phyloP scores from a whole-genome alignment of 139 green algal genomes.

The Micractinium sp. region DNA sequence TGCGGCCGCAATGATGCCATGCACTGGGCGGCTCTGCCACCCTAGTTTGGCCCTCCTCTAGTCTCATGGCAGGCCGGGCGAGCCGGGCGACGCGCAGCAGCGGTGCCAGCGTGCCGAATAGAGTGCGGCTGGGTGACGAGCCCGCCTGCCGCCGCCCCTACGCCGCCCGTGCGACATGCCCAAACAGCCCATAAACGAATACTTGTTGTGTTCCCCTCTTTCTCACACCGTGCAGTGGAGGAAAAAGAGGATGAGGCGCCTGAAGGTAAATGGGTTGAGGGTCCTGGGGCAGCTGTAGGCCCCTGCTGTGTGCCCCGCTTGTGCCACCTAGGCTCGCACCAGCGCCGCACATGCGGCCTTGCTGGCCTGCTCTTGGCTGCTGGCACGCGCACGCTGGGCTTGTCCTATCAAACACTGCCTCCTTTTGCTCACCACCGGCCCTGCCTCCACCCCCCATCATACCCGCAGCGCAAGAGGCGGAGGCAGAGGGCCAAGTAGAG shows the following conservation, averaged over 20 bases:
- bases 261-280: background rate
- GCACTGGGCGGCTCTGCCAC: background rate
- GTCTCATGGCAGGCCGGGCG: too few relatives aligned
- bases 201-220: background rate
- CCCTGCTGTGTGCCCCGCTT: background rate
- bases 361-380: too few relatives aligned
- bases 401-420: background rate
- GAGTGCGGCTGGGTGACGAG: background rate
- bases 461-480: constrained; percentile 39
- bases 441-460: background rate
- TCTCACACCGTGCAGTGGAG: constrained; percentile 29
- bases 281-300: too few relatives aligned
- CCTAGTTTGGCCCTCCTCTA: too few relatives aligned
- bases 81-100: background rate
- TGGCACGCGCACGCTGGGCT: background rate
- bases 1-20: background rate
- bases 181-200: background rate
- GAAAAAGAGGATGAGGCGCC: constrained; percentile 45
- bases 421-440: background rate
- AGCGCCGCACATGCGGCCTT: background rate
- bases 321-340: background rate
- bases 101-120: background rate
- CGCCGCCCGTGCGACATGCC: background rate
- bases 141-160: background rate
- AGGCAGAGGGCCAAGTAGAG: constrained; percentile 40